Evolutionary conservation across 169 alveolate species (phyloP), one percentile per base, ranked within the genome.

Genomic region (Eimeria sp.): DNA sequence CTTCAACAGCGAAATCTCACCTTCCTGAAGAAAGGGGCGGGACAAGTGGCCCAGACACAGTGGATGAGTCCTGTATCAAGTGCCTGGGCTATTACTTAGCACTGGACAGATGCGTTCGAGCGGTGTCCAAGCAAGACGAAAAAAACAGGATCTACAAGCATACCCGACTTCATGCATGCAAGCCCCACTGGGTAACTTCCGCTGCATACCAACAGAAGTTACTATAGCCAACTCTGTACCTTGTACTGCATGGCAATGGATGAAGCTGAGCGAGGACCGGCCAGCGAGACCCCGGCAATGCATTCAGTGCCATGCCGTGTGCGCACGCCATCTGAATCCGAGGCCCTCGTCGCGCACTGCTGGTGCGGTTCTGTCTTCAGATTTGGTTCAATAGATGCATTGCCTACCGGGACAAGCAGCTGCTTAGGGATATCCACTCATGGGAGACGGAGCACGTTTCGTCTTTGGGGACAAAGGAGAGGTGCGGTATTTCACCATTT

Each of bases 51-150:
- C 14, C 62, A 33, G 62, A 10, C 14, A 37, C 78, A 18, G 82
- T 87, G 56, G 93, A 87, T 20, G 93, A 87, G 58, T 37, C 82
- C 4, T 87, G 93, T 23, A 54, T 87, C 49, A 87, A 87, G 66
- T 87, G 93, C 62, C 82, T 87, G 20, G 93, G 93, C 83, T 87
- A 87, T 72, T 87, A 87, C 82, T 37, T 87, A 83, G 93, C 93
- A 40, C 46, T 87, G 49, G 93, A 87, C 72, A 37, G 93, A 87
- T 87, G 93, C 49, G 93, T 87, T 52, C 66, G 93, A 87, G 49
- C 93, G 60, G 93, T 87, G 82, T 87, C 93, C 54, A 87, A 87
- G 18, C 58, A 87, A 46, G 93, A 87, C 93, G 93, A 87, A 43
- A 87, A 66, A 27, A 87, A 87, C 62, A 43, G 93, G 20, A 64